Evolutionary conservation across 805 yeast genomes (phyloP), one percentile per base, ranked within the genome.

Genomic region (Wickerhamiella azymoides): DNA sequence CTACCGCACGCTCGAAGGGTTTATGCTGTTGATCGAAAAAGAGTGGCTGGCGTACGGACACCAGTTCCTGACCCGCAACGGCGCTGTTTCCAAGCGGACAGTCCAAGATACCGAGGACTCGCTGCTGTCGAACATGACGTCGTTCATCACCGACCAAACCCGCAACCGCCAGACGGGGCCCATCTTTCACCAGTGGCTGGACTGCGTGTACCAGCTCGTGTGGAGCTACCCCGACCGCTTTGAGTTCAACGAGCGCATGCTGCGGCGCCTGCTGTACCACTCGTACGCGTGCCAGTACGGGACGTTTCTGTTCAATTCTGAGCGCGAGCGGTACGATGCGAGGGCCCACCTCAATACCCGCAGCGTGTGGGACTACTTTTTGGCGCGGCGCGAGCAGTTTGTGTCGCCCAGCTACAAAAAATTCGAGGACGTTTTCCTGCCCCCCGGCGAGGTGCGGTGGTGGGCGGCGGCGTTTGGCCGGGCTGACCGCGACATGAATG

Each of bases 1-100:
- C 59, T 92, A 72, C 62, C 70, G 98, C 52, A 88, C 97, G 0
- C 52, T 84, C 2, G 80, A 85, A 48, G 98, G 98, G 2, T 86
- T 92, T 57, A 80, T 82, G 64, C 72, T 78, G 0, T 66, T 92
- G 16, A 70, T 92, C 3, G 98, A 92, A 56, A 88, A 92, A 57
- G 98, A 92, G 52, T 92, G 97, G 97, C 68, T 84, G 2, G 76
- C 94, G 39, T 89, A 89, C 66, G 98, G 98, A 0, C 94, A 86
- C 64, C 73, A 85, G 53, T 92, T 89, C 58, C 74, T 76, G 46
- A 92, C 85, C 51, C 66, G 98, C 50, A 77, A 77, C 18, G 94
- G 92, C 30, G 71, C 72, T 46, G 63, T 72, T 2, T n/a, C 46
- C 24, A 42, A 42, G 28, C 17, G 39, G 10, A 24, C 40, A 6